These are phyloP conservation scores for Aspergillus fijiensis DNA, from an alignment of 2,329 filamentous ascomycete species.

Conservation along the genomic window DNA sequence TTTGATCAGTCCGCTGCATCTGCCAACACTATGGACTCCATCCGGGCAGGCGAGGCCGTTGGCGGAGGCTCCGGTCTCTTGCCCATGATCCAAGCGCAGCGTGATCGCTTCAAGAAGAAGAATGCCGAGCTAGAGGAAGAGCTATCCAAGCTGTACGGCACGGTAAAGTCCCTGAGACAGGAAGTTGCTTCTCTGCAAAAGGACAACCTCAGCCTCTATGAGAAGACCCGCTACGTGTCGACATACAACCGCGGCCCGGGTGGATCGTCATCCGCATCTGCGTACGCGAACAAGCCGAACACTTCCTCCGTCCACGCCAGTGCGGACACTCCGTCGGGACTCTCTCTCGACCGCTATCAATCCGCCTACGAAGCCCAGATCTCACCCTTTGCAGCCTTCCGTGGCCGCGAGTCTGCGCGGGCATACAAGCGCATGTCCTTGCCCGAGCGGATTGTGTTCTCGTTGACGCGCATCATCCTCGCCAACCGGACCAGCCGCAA, in stretches of 20 bases:
- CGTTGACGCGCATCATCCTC: slow-evolving; percentile 84
- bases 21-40: slow-evolving; percentile 54
- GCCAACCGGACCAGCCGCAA: slow-evolving; percentile 89
- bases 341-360: slow-evolving; percentile 79
- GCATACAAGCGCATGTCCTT: slow-evolving; percentile 92
- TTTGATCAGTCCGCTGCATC: slow-evolving; percentile 68
- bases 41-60: slow-evolving; percentile 65
- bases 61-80: slow-evolving; percentile 83
- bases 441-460: slow-evolving; percentile 86
- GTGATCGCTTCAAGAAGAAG: slow-evolving; percentile 96
- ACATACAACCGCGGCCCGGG: slow-evolving; percentile 77
- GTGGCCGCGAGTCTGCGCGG: slow-evolving; percentile 85
- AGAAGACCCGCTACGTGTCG: slow-evolving; percentile 95
- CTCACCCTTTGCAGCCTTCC: slow-evolving; percentile 92
- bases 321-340: slow-evolving; percentile 61
- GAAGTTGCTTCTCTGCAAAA: slow-evolving; percentile 91
- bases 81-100: slow-evolving; percentile 96
- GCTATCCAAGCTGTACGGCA: slow-evolving; percentile 77
- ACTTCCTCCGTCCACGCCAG: slow-evolving; percentile 66
- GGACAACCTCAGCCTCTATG: slow-evolving; percentile 93
- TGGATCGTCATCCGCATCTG: slow-evolving; percentile 62
- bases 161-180: slow-evolving; percentile 80
- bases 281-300: slow-evolving; percentile 66
- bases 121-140: slow-evolving; percentile 89
- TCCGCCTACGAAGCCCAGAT: slow-evolving; percentile 94